A percentile compares a stretch with the other conserved stretches of the same genome.
Evolutionary conservation across 2,329 filamentous ascomycete genomes (phyloP).

Genomic region (Gnomoniopsis sp.): DNA sequence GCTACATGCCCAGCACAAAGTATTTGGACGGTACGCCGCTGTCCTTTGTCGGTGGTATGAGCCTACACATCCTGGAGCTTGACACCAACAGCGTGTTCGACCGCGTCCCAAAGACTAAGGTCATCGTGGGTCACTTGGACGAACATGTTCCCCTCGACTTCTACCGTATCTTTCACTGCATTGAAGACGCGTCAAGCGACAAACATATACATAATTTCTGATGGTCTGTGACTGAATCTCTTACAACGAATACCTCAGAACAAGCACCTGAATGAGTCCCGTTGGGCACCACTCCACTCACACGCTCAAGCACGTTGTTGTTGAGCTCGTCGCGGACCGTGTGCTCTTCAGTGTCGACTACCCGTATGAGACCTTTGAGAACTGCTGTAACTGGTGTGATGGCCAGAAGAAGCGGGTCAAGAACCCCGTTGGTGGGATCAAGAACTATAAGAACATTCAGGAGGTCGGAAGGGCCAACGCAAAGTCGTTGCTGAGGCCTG

Average conservation of each 20-base stretch:
- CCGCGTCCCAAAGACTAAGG: constrained; percentile 40
- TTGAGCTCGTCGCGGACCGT: constrained; percentile 45
- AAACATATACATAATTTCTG: too few species aligned
- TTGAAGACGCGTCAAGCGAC: constrained; percentile 49
- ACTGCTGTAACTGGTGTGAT: constrained; percentile 41
- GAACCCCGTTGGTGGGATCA: constrained; percentile 16
- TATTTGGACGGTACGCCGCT: constrained; percentile 59
- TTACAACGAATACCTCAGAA: constrained; percentile 37
- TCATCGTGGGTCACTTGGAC: constrained; percentile 46
- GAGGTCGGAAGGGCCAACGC: constrained; percentile 43
- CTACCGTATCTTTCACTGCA: constrained; percentile 51
- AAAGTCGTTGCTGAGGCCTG: constrained; percentile 38
- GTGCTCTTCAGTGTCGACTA: constrained; percentile 54
- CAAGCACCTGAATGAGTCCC: constrained; percentile 57
- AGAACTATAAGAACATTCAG: constrained; percentile 34
- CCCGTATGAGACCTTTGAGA: constrained; percentile 45
- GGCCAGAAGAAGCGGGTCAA: constrained; percentile 24
- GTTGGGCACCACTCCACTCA: constrained; percentile 53
- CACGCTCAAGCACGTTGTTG: constrained; percentile 46
- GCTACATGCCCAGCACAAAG: constrained; percentile 51
- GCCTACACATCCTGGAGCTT: constrained; percentile 52
- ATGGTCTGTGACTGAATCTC: too few species aligned
- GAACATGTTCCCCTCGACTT: constrained; percentile 48
- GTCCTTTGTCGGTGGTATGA: constrained; percentile 56
- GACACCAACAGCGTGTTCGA: constrained; percentile 50